These are phyloP conservation scores for Euphorbia lathyris DNA, from an alignment of 345 rosid genomes.

Conservation along the genomic window DNA sequence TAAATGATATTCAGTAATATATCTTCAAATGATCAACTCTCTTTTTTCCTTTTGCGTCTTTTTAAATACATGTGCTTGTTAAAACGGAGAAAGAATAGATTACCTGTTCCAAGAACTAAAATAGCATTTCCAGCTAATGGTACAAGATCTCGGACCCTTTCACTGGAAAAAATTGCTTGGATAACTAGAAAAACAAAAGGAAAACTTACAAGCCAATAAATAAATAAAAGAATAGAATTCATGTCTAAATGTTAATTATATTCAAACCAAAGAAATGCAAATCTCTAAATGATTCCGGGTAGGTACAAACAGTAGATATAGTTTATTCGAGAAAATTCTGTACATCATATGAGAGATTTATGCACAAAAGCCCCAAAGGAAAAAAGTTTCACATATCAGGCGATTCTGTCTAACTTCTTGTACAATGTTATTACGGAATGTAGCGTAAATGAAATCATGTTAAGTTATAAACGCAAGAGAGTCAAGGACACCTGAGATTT, in stretches of 20 bases:
- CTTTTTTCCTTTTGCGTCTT: background rate
- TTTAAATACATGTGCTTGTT: background rate
- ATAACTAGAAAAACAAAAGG: conserved; percentile 36
- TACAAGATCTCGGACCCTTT: conserved; percentile 58
- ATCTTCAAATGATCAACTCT: background rate
- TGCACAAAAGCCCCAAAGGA: background rate
- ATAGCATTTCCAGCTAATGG: conserved; percentile 49
- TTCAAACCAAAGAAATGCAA: background rate
- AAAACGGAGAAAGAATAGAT: conserved; percentile 12
- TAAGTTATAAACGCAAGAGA: background rate
- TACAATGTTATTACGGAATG: background rate
- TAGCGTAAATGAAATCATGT: background rate
- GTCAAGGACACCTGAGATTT: conserved; percentile 43
- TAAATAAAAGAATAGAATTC: background rate
- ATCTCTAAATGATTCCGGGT: background rate
- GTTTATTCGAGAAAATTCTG: conserved; percentile 3
- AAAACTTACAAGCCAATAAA: background rate
- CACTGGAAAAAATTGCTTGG: conserved; percentile 54
- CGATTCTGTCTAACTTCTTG: background rate
- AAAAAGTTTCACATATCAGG: background rate
- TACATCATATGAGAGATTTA: background rate
- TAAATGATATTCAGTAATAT: background rate
- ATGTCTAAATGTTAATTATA: background rate
- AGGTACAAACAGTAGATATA: background rate
- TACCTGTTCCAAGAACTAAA: conserved; percentile 75